Base-by-base conservation (phyloP, 768 basidiomycete genomes). In the Russula olivacea region DNA sequence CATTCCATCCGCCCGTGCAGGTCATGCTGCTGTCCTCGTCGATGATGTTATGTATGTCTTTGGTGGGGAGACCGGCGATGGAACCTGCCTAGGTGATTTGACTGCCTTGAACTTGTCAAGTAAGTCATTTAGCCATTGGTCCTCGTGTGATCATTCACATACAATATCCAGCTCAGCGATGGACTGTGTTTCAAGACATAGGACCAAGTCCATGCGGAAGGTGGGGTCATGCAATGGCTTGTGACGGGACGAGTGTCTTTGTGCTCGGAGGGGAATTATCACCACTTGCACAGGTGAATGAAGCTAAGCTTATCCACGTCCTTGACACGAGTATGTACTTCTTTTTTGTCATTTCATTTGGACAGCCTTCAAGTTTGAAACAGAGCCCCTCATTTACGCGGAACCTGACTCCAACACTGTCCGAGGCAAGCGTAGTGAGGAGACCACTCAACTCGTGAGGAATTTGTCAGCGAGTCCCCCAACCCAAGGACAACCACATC, bases 171-270 rank as follows among this genome's bases (percentile, higher is more conserved):
- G 96, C 94, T 74, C 91, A 93, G 71, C 82, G 96, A 69, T 99
- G 97, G 97, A 98, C 94, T 76, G 98, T 94, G 92, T 98, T 98
- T 79, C 94, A 97, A 75, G 97, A 98, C 72, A 98, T 98, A 96
- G 97, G 97, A 0, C 95, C 96, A 17, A 83, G 92, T 17, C 97
- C 97, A 0, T 86, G 80, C 43, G 91, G 92, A 2, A 83, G 97
- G 55, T 95, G 91, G 9, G 97, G 95, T 2, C 97, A 99, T 75
- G 91, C 96, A 19, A 96, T 99, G 94, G 92, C 95, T 8, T 86
- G 91, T 17, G 87, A 90, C 71, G 93, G 91, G 36, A 83, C 86
- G 54, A 84, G 87, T 65, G 91, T 99, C 4, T 91, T 92, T 68
- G 94, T 99, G 5, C 81, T 99, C 15, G 97, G 97, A 45, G 97